Evolutionary conservation across 2,329 filamentous ascomycete species (phyloP).

Genomic region (Fusarium cicatricum): DNA sequence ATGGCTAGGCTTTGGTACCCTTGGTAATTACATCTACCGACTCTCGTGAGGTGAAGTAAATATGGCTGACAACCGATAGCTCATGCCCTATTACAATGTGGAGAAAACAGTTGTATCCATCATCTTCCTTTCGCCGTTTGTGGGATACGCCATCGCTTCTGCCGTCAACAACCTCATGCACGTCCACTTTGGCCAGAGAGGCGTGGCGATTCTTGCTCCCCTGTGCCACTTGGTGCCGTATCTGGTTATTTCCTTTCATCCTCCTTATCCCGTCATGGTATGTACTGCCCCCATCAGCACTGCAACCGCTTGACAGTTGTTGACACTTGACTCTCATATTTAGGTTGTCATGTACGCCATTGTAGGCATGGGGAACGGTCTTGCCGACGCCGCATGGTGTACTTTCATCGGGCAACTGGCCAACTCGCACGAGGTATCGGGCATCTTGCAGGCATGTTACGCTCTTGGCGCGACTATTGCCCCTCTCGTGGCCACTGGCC

Average conservation of each 20-base stretch:
- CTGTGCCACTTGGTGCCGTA: slow-evolving; percentile 71
- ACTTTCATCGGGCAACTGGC: slow-evolving; percentile 70
- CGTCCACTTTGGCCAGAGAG: slow-evolving; percentile 38
- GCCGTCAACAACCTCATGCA: slow-evolving; percentile 63
- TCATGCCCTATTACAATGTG: slow-evolving; percentile 63
- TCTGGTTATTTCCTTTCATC: slow-evolving; percentile 68
- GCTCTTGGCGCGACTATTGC: slow-evolving; percentile 72
- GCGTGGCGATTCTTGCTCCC: slow-evolving; percentile 63
- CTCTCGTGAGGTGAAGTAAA: background rate
- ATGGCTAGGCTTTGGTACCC: background rate
- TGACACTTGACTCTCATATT: background rate
- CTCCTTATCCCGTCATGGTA: slow-evolving; percentile 74
- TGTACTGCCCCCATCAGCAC: slow-evolving; percentile 45
- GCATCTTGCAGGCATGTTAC: slow-evolving; percentile 73
- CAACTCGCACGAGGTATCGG: slow-evolving; percentile 73
- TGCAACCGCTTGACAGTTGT: background rate
- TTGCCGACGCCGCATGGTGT: slow-evolving; percentile 65
- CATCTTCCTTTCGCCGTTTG: slow-evolving; percentile 72
- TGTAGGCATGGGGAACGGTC: slow-evolving; percentile 74
- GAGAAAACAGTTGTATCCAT: slow-evolving; percentile 70
- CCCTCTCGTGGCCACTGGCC: slow-evolving; percentile 63
- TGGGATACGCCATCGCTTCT: slow-evolving; percentile 69
- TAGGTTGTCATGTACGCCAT: slow-evolving; percentile 43
- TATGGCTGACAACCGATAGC: slow-evolving; percentile 8
- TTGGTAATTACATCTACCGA: background rate